Base-by-base conservation (phyloP, 306 rosid species). In the Lupinus albus region DNA sequence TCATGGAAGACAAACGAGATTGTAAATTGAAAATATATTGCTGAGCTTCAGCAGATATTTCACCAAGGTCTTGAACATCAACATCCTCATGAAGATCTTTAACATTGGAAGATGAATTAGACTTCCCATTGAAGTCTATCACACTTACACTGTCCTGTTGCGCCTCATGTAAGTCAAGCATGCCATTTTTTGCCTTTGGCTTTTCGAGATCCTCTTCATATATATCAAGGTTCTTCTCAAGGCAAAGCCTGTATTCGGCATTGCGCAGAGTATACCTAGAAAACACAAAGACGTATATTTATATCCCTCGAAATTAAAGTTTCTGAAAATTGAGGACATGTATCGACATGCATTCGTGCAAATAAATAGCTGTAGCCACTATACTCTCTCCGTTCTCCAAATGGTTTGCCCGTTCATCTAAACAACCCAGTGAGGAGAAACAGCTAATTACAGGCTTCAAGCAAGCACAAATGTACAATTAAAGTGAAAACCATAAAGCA, bases 161-260 rank as follows among this genome's bases (percentile, higher is more conserved):
- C 77, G 82, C 72, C 50, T 88, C 96, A 67, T 87, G 89, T 33
- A 85, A 48, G 72, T 80, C 89, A 45, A 80, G 50, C 28, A 67
- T 69, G 20, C 79, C 63, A 78, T 18, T 81, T 52, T 75, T 87
- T 20, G 68, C 56, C 69, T 42, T 79, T 64, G 77, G 79, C 47
- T 75, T 84, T 41, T 86, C 96, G 45, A 63, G 54, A 76, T 83
- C 83, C 16, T 68, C 76, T 55, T 85, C 94, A 65, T 65, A 63
- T 51, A 75, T 60, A 68, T 85, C 88, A 25, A 89, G 83, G 52
- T 87, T 93, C 76, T 71, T 85, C 79, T 93, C 96, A 15, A 89
- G 86, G 63, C 94, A 93, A 64, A 93, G 96, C 82, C 98, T 86
- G 71, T 83, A 93, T 72, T 93, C 98, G 52, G 93, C 98, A 82